Percentiles rank a stretch among this genome's conserved stretches.
These are phyloP conservation scores for Tricholoma hemisulphureum DNA, from an alignment of 768 basidiomycete species.

Conservation along the genomic window DNA sequence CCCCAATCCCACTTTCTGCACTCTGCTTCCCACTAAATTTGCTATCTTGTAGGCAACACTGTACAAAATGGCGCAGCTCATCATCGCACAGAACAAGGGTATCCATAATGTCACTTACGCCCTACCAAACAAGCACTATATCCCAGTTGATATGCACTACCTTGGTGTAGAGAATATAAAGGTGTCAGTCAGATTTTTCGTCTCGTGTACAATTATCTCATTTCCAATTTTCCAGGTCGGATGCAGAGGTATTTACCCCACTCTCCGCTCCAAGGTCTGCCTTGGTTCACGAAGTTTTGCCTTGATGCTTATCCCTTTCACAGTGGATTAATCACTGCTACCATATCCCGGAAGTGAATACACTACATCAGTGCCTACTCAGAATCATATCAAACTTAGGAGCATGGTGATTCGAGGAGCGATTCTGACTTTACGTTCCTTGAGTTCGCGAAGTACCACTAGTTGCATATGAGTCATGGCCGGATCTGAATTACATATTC, in stretches of 20 bases:
- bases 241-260: slow-evolving; percentile 87
- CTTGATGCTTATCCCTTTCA: background rate
- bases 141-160: slow-evolving; percentile 82
- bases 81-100: slow-evolving; percentile 63
- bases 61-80: slow-evolving; percentile 79
- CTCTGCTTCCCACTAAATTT: background rate
- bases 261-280: slow-evolving; percentile 77
- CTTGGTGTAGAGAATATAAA: slow-evolving; percentile 68
- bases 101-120: slow-evolving; percentile 65
- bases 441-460: too few relatives aligned
- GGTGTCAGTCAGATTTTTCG: slow-evolving; percentile 41
- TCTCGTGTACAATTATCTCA: background rate
- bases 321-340: background rate
- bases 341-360: background rate
- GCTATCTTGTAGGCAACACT: slow-evolving; percentile 69
- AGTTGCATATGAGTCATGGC: too few relatives aligned
- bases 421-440: too few relatives aligned
- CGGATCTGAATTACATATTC: too few relatives aligned
- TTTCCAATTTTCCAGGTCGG: slow-evolving; percentile 40
- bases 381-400: too few relatives aligned
- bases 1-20: background rate
- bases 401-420: too few relatives aligned
- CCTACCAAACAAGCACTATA: slow-evolving; percentile 94
- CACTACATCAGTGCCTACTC: too few relatives aligned
- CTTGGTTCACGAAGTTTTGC: background rate